phyloP scores from a whole-genome alignment of 2,329 filamentous ascomycete species.

The Exserohilum turcica region DNA sequence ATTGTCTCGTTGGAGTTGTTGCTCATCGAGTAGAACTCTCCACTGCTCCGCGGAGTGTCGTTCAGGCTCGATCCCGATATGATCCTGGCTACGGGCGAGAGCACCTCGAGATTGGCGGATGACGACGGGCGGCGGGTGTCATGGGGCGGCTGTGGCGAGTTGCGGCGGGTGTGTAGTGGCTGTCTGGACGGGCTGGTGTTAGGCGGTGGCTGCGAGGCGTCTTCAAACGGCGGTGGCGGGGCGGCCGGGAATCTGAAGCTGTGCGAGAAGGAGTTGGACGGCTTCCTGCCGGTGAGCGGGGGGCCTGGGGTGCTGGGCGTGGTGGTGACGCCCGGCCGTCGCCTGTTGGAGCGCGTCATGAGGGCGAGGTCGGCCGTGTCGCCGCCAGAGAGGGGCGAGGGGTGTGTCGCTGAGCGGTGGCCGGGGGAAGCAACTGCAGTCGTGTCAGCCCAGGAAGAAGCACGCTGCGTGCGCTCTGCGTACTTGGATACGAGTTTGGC shows the following conservation, averaged over 20 bases:
- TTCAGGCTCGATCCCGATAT: slow-evolving; percentile 77
- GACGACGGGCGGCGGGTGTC: slow-evolving; percentile 17
- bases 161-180: slow-evolving; percentile 38
- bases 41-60: slow-evolving; percentile 84
- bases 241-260: slow-evolving; percentile 64
- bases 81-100: slow-evolving; percentile 68
- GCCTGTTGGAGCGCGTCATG: slow-evolving; percentile 35
- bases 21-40: slow-evolving; percentile 92
- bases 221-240: slow-evolving; percentile 36
- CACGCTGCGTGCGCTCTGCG: neutral
- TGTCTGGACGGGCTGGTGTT: slow-evolving; percentile 45
- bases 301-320: slow-evolving; percentile 50
- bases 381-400: slow-evolving; percentile 51
- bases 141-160: slow-evolving; percentile 30
- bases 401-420: slow-evolving; percentile 42
- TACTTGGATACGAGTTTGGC: slow-evolving; percentile 43
- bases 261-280: slow-evolving; percentile 51
- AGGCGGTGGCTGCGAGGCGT: slow-evolving; percentile 34
- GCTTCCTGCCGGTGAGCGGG: slow-evolving; percentile 45
- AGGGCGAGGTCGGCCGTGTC: slow-evolving; percentile 37
- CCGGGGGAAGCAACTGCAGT: slow-evolving; percentile 37
- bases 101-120: slow-evolving; percentile 60
- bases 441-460: slow-evolving; percentile 22
- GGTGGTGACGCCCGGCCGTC: slow-evolving; percentile 39
- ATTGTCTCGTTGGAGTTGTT: slow-evolving; percentile 95